A percentile compares a stretch with the other conserved stretches of the same genome.
phyloP scores from a whole-genome alignment of 306 rosid species.

The Quercus mongolica region DNA sequence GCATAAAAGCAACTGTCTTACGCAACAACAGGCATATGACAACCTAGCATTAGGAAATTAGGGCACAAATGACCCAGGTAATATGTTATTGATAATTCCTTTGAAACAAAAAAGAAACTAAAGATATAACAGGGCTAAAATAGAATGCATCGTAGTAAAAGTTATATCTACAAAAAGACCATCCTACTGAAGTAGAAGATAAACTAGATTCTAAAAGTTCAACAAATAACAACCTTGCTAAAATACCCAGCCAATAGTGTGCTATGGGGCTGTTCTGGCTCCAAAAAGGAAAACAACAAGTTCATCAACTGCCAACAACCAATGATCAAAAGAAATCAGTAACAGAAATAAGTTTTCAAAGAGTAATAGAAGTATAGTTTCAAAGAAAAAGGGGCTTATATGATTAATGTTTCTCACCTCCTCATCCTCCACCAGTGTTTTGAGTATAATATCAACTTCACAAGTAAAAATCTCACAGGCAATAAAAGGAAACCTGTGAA shows the following conservation, averaged over 20 bases:
- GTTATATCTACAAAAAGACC: not conserved
- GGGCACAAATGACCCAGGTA: conserved; percentile 14
- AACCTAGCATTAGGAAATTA: conserved; percentile 63
- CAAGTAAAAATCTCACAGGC: conserved; percentile 98
- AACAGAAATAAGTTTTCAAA: not conserved
- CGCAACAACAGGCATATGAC: conserved; percentile 92
- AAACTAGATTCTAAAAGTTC: conserved; percentile 12
- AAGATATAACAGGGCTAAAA: not conserved
- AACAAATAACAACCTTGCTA: conserved; percentile 74
- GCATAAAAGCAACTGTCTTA: conserved; percentile 91
- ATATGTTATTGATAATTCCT: conserved; percentile 7
- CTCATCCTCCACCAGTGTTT: conserved; percentile 89
- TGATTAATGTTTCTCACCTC: conserved; percentile 54
- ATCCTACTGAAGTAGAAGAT: conserved; percentile 1
- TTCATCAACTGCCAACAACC: conserved; percentile 80
- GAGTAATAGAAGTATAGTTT: conserved; percentile 11
- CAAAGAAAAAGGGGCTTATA: conserved; percentile 5
- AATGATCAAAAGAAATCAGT: conserved; percentile 35
- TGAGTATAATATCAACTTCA: conserved; percentile 91
- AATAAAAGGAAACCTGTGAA: conserved; percentile 87
- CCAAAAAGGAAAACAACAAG: conserved; percentile 89
- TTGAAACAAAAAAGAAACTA: not conserved
- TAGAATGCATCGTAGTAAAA: not conserved
- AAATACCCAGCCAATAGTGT: conserved; percentile 93
- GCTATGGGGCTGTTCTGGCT: conserved; percentile 70